Base-by-base conservation (phyloP, 108 stramenopile genomes). In the Schizochytrium sp. region DNA sequence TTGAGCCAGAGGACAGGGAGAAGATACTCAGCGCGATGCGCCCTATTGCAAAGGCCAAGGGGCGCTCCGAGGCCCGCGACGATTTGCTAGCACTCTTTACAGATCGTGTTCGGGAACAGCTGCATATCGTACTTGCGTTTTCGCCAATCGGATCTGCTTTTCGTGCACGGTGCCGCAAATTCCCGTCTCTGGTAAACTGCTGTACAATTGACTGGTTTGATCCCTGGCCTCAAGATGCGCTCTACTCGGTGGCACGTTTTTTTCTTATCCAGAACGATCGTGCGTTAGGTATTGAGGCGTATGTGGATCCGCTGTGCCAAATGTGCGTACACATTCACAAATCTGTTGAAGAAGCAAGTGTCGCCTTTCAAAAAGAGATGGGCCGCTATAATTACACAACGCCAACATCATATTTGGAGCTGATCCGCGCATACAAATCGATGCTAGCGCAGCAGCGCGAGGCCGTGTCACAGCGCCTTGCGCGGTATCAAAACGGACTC, bases 171-270 rank as follows among this genome's bases (percentile, higher is more conserved):
- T 92, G 93, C 60, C 58, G 90, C 45, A 89, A 89, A 88, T 94
- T 94, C 87, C 95, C 95, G 28, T 92, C 94, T 5, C 72, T 95
- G 16, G 94, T 95, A 6, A 95, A 94, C 71, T 94, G 94, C 88
- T 93, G 93, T 60, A 94, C 94, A 10, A 95, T 96, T 58, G 95
- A 96, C 88, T 94, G 95, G 94, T 96, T 95, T 90, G 94, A 94
- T 83, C 92, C 95, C 25, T 96, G 95, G 95, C 95, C 95, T 16
- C 90, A 91, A 88, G 94, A 96, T 29, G 95, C 95, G 3, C 92
- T 96, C 41, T 92, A 89, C 87, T 92, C 90, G 57, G 95, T 96
- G n/a, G 95, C 94, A 53, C 88, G 93, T 90, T 89, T 88, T 58
- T 93, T 96, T 76, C 87, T 95, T 16, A 90, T 88, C 1, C 90